phyloP scores from a whole-genome alignment of 2,329 filamentous ascomycete genomes.

The Aspergillus brunneoviolaceus region DNA sequence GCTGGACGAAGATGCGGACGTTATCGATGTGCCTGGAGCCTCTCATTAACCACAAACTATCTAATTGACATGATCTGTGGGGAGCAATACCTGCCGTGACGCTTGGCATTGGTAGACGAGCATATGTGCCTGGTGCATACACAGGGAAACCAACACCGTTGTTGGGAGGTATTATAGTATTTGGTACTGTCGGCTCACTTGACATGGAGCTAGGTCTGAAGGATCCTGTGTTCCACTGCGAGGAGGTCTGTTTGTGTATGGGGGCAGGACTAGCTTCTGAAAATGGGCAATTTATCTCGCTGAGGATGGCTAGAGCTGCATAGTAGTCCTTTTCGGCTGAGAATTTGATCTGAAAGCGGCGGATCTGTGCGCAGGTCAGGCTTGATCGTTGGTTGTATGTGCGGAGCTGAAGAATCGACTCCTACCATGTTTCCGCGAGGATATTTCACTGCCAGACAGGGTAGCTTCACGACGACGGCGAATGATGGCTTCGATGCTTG shows the following conservation, averaged over 20 bases:
- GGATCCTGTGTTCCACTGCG: constrained; percentile 26
- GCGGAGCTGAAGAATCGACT: neutral
- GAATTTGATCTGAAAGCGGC: constrained; percentile 49
- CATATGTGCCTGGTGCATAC: constrained; percentile 1
- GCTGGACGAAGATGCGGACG: constrained; percentile 15
- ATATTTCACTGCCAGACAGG: constrained; percentile 49
- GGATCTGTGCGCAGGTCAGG: constrained; percentile 31
- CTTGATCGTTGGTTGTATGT: neutral
- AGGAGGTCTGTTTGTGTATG: constrained; percentile 24
- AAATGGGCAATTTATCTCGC: constrained; percentile 44
- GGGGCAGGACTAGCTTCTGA: constrained; percentile 37
- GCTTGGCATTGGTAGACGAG: constrained; percentile 4
- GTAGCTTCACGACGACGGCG: constrained; percentile 45
- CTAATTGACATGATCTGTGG: neutral
- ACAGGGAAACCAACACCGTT: constrained; percentile 8
- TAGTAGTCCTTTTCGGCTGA: constrained; percentile 41
- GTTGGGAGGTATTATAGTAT: neutral
- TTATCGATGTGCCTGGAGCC: constrained; percentile 4
- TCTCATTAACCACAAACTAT: neutral
- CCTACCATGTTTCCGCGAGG: constrained; percentile 19
- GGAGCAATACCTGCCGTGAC: constrained; percentile 8
- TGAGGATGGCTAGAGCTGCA: constrained; percentile 42
- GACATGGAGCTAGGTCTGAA: constrained; percentile 10
- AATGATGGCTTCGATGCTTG: constrained; percentile 31
- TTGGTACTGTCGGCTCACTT: neutral